Percentiles rank a stretch among this genome's conserved stretches.
These are phyloP conservation scores for Salix caprea DNA, from an alignment of 345 rosid species.

Conservation along the genomic window DNA sequence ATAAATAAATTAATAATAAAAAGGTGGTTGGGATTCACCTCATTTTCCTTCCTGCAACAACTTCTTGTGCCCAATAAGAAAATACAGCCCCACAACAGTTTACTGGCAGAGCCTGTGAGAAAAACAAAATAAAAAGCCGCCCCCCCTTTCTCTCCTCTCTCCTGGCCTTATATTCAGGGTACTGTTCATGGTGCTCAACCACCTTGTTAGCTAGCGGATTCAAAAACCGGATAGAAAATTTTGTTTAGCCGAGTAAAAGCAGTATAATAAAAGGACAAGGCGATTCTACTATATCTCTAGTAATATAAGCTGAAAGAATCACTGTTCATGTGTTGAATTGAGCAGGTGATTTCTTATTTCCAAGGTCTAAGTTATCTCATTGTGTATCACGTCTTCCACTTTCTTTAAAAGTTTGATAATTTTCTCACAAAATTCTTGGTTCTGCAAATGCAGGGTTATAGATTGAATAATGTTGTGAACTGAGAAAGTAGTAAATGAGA, in stretches of 20 bases:
- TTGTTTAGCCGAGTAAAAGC: background rate
- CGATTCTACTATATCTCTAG: background rate
- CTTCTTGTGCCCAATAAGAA: background rate
- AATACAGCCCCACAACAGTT: background rate
- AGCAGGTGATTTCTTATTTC: constrained; percentile 1
- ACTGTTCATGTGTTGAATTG: constrained; percentile 1
- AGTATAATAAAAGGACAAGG: background rate
- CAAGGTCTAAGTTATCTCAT: constrained; percentile 21
- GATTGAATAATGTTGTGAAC: background rate
- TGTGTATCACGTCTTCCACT: background rate
- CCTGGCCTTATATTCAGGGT: background rate
- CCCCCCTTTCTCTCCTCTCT: too few relatives aligned
- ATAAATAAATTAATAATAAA: background rate
- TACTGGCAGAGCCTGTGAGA: too few relatives aligned
- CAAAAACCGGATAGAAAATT: background rate
- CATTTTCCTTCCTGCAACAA: background rate
- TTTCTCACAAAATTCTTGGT: background rate
- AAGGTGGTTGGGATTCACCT: background rate
- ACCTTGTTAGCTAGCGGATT: background rate
- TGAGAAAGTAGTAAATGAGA: constrained; percentile 8
- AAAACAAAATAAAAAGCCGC: too few relatives aligned
- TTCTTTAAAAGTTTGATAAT: background rate
- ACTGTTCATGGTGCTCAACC: background rate
- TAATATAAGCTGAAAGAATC: background rate
- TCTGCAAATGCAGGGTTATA: constrained; percentile 24